These are phyloP conservation scores for Alternaria triticina DNA, from an alignment of 2,329 filamentous ascomycete genomes.

Conservation along the genomic window DNA sequence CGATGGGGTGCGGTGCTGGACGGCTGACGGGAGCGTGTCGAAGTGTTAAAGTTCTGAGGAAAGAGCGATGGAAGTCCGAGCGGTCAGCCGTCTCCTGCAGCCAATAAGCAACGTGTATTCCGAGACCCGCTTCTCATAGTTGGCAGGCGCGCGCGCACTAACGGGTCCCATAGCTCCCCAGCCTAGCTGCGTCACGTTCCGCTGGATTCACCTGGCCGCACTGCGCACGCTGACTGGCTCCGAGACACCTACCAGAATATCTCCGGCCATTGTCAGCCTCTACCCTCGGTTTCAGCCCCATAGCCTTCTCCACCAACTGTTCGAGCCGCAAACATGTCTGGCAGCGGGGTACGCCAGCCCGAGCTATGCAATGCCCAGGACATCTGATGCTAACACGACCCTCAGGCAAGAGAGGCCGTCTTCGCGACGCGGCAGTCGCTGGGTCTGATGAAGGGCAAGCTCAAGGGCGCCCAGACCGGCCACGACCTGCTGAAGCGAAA, in stretches of 20 bases:
- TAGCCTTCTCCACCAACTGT: slow-evolving; percentile 2
- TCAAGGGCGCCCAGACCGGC: slow-evolving; percentile 79
- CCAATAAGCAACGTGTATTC: slow-evolving; percentile 12
- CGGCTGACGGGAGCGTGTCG: slow-evolving; percentile 33
- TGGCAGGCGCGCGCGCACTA: slow-evolving; percentile 25
- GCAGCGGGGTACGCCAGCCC: slow-evolving; percentile 55
- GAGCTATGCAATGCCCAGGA: slow-evolving; percentile 22
- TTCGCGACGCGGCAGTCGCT: slow-evolving; percentile 98
- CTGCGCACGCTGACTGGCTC: slow-evolving; percentile 9
- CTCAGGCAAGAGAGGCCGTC: slow-evolving; percentile 89
- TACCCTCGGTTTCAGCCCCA: background rate
- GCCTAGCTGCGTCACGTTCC: slow-evolving; percentile 28
- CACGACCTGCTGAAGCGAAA: slow-evolving; percentile 97
- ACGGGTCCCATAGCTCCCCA: slow-evolving; percentile 19
- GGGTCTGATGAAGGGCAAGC: slow-evolving; percentile 96
- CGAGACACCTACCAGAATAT: slow-evolving; percentile 6
- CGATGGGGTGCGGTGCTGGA: slow-evolving; percentile 25
- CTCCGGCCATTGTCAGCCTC: slow-evolving; percentile 4
- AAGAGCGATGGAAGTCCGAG: slow-evolving; percentile 15
- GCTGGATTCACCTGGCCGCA: slow-evolving; percentile 5
- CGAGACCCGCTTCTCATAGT: slow-evolving; percentile 13
- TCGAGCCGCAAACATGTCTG: slow-evolving; percentile 56
- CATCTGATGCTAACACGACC: slow-evolving; percentile 28
- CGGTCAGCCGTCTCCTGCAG: slow-evolving; percentile 16
- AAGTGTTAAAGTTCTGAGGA: slow-evolving; percentile 26